These are phyloP conservation scores for Talaromyces sp. DNA, from an alignment of 2,329 filamentous ascomycete genomes.

Conservation along the genomic window DNA sequence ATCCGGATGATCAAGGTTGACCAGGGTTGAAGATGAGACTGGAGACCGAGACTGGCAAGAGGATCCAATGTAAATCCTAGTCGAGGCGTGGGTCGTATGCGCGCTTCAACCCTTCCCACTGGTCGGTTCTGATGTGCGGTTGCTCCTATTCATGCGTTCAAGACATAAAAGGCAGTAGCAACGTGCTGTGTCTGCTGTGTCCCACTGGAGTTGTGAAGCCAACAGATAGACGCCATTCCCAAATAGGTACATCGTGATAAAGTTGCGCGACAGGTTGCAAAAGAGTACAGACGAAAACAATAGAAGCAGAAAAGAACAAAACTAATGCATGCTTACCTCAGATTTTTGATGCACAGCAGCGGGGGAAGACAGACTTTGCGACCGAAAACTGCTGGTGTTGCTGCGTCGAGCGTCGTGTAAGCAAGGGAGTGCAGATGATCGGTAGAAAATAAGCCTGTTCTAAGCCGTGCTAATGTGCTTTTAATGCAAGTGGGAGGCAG, in stretches of 20 bases:
- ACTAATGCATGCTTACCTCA: conserved; percentile 19
- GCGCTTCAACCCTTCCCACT: not conserved
- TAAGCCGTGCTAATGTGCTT: conserved; percentile 8
- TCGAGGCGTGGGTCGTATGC: conserved; percentile 7
- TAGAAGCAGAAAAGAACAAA: conserved; percentile 10
- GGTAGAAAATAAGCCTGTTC: not conserved
- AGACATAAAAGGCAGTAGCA: conserved; percentile 4
- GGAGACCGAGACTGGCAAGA: not conserved
- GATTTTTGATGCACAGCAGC: conserved; percentile 12
- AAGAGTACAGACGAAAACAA: conserved; percentile 7
- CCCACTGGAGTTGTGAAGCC: not conserved
- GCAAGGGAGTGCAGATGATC: conserved; percentile 12
- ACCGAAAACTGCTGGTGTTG: not conserved
- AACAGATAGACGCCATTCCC: not conserved
- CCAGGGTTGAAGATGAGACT: conserved; percentile 3
- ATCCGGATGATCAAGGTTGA: not conserved
- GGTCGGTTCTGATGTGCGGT: conserved; percentile 1
- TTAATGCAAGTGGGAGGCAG: not conserved
- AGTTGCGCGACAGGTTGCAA: conserved; percentile 7
- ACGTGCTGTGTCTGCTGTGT: conserved; percentile 10
- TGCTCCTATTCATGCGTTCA: conserved; percentile 7
- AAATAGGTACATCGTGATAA: conserved; percentile 9
- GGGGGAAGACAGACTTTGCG: not conserved
- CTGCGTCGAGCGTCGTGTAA: conserved; percentile 4
- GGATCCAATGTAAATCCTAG: not conserved